These are phyloP conservation scores for Neoscytalidium dimidiatum DNA, from an alignment of 2,329 filamentous ascomycete genomes.

Conservation along the genomic window DNA sequence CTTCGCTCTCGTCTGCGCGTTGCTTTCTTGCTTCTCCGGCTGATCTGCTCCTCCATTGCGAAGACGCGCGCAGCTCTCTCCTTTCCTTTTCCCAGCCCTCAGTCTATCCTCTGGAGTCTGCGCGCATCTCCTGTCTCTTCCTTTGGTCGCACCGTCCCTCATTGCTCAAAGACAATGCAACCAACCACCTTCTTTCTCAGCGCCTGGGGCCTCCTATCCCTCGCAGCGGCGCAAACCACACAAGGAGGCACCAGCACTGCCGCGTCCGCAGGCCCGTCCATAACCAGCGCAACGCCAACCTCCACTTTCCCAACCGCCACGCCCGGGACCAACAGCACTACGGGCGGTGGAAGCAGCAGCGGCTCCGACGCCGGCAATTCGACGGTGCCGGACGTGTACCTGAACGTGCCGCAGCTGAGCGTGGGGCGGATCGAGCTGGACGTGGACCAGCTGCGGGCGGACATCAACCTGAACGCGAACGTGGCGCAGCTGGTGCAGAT, in stretches of 20 bases:
- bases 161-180: not conserved
- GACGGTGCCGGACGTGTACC: slow-evolving; percentile 57
- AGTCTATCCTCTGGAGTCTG: not conserved
- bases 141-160: slow-evolving; percentile 25
- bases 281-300: not conserved
- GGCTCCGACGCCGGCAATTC: slow-evolving; percentile 31
- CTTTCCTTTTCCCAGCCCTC: slow-evolving; percentile 14
- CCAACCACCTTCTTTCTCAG: not conserved
- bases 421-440: slow-evolving; percentile 62
- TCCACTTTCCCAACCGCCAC: slow-evolving; percentile 18
- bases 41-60: not conserved
- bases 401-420: slow-evolving; percentile 59
- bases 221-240: slow-evolving; percentile 9
- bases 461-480: slow-evolving; percentile 62
- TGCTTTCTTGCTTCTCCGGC: not conserved
- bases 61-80: slow-evolving; percentile 21
- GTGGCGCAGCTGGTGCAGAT: slow-evolving; percentile 59
- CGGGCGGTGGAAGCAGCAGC: slow-evolving; percentile 19
- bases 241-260: not conserved
- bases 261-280: not conserved
- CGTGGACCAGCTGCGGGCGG: slow-evolving; percentile 60
- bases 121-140: slow-evolving; percentile 6
- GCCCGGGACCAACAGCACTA: slow-evolving; percentile 5
- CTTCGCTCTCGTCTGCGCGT: not conserved
- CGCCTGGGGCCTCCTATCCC: not conserved